These are phyloP conservation scores for Gillenia trifoliata DNA, from an alignment of 306 rosid genomes.

Conservation along the genomic window DNA sequence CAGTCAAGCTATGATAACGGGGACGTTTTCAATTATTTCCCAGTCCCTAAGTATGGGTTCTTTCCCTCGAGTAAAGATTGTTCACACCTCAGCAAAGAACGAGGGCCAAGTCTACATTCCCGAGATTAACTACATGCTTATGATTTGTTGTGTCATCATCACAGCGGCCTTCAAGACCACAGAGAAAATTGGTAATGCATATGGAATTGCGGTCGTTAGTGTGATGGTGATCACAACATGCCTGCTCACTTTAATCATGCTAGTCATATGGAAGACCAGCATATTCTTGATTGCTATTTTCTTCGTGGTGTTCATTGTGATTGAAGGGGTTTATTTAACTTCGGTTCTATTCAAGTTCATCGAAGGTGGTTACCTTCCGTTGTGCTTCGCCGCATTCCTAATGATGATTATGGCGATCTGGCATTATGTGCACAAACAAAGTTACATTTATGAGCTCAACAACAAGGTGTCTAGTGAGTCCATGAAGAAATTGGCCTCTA, in stretches of 20 bases:
- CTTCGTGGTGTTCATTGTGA: conserved; percentile 5
- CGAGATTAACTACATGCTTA: conserved; percentile 60
- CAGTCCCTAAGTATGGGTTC: conserved; percentile 65
- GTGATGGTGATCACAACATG: conserved; percentile 27
- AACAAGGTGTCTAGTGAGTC: conserved; percentile 12
- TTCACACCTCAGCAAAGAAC: conserved; percentile 65
- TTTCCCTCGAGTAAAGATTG: conserved; percentile 66
- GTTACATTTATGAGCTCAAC: conserved; percentile 21
- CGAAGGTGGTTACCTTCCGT: conserved; percentile 29
- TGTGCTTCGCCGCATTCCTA: conserved; percentile 8
- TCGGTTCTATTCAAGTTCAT: conserved; percentile 29
- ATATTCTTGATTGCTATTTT: conserved; percentile 11
- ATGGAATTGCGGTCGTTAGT: conserved; percentile 35
- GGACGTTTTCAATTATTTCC: conserved; percentile 68
- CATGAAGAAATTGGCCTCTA: conserved; percentile 30
- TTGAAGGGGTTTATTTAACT: conserved; percentile 18
- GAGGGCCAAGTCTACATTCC: conserved; percentile 84
- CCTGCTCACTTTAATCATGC: conserved; percentile 22
- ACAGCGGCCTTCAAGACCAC: conserved; percentile 60
- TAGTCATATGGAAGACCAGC: conserved; percentile 33
- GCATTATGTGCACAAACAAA: conserved; percentile 22
- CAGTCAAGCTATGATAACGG: conserved; percentile 83
- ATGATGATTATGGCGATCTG: conserved; percentile 23
- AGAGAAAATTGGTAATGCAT: conserved; percentile 67
- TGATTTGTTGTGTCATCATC: conserved; percentile 60